These are phyloP conservation scores for Scortechinia acanthostroma DNA, from an alignment of 2,329 filamentous ascomycete genomes.

Conservation along the genomic window DNA sequence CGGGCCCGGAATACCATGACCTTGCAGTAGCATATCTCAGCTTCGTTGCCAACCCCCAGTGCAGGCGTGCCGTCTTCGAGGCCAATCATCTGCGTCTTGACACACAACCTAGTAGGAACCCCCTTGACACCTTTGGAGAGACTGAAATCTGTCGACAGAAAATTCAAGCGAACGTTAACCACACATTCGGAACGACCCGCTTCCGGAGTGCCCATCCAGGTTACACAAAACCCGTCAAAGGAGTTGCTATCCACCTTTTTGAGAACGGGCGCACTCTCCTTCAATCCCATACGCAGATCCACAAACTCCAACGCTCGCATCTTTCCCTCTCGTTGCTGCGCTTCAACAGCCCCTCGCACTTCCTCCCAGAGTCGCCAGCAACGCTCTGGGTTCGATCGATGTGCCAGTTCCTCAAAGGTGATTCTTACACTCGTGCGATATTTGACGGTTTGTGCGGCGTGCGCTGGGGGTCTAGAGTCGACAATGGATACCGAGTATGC, in stretches of 20 bases:
- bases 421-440: conserved; percentile 92
- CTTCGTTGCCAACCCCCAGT: too few species aligned
- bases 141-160: conserved; percentile 95
- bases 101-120: conserved; percentile 85
- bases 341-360: conserved; percentile 88
- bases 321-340: conserved; percentile 85
- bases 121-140: conserved; percentile 98
- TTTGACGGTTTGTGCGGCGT: conserved; percentile 52
- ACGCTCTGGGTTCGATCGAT: conserved; percentile 72
- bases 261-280: conserved; percentile 67
- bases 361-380: conserved; percentile 97
- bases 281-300: too few species aligned
- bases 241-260: too few species aligned
- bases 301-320: conserved; percentile 93
- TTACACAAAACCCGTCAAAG: conserved; percentile 88
- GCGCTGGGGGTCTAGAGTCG: conserved; percentile 72
- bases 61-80: too few species aligned
- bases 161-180: conserved; percentile 92
- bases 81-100: too few species aligned
- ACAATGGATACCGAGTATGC: conserved; percentile 81
- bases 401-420: conserved; percentile 93
- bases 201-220: conserved; percentile 78
- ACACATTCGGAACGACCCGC: conserved; percentile 69
- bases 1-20: conserved; percentile 96
- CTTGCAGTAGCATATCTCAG: conserved; percentile 92